A percentile compares a stretch with the other conserved stretches of the same genome.
These are phyloP conservation scores for Neurospora discreta DNA, from an alignment of 495 filamentous ascomycete genomes.

Conservation along the genomic window DNA sequence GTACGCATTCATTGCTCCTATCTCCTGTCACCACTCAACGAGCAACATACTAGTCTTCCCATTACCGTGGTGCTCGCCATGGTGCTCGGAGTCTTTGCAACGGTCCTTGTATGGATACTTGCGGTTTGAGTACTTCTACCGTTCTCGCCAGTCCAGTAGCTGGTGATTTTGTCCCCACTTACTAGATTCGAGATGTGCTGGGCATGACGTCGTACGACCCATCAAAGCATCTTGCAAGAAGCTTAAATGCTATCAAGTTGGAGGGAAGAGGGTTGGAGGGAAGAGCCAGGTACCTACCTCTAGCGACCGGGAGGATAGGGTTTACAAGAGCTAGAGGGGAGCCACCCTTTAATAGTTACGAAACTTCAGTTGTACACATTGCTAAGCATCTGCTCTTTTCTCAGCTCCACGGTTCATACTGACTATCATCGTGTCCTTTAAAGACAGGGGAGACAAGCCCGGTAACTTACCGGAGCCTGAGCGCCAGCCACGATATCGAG, in stretches of 20 bases:
- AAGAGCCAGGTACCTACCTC: not conserved
- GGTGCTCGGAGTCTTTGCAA: not conserved
- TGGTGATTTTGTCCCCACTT: not conserved
- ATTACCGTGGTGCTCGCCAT: not conserved
- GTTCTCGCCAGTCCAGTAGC: not conserved
- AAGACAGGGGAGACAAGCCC: not conserved
- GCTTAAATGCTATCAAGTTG: not conserved
- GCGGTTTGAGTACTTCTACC: not conserved
- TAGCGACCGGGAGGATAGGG: slow-evolving; percentile 1
- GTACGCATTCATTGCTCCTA: not conserved
- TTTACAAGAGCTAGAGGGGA: slow-evolving; percentile 3
- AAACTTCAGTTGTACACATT: not conserved
- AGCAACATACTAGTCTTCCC: not conserved
- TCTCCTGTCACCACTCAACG: not conserved
- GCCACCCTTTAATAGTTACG: not conserved
- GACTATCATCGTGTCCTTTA: not conserved
- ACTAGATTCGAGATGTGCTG: not conserved
- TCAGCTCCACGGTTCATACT: not conserved
- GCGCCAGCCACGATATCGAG: slow-evolving; percentile 12
- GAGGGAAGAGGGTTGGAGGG: not conserved
- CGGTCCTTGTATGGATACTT: not conserved
- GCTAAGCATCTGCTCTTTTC: not conserved
- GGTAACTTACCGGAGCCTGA: not conserved
- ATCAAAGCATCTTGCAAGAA: not conserved
- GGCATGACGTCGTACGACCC: not conserved